Evolutionary conservation across 139 green algal species (phyloP).

Genomic region (Haematococcus sp.): DNA sequence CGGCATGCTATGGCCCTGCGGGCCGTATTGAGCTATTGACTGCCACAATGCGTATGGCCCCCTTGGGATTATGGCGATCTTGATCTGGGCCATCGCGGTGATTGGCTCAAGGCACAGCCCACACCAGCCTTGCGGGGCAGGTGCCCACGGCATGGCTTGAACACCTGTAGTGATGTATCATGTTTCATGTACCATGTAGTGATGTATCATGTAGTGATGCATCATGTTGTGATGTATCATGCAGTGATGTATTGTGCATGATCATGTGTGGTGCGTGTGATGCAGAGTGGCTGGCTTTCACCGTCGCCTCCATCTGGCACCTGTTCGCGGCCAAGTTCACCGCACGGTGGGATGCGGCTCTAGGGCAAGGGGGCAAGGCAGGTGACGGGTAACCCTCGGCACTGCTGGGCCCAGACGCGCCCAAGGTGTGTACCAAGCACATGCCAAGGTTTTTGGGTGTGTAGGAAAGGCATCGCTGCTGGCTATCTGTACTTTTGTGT

Average conservation of each 20-base stretch:
- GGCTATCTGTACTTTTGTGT: too few species aligned
- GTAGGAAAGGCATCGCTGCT: too few species aligned
- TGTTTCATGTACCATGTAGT: too few species aligned
- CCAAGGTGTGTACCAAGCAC: not conserved
- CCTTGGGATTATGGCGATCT: too few species aligned
- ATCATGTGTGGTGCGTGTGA: too few species aligned
- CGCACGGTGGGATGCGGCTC: slow-evolving; percentile 55
- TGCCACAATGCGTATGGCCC: too few species aligned
- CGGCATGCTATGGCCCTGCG: not conserved
- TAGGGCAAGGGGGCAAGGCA: slow-evolving; percentile 7
- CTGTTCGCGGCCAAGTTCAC: slow-evolving; percentile 68
- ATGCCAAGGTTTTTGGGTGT: too few species aligned
- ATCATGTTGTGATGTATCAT: not conserved
- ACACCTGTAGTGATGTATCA: too few species aligned
- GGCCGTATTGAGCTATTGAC: not conserved
- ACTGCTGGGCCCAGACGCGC: slow-evolving; percentile 40
- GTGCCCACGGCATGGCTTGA: too few species aligned
- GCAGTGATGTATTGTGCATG: not conserved
- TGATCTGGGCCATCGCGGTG: too few species aligned
- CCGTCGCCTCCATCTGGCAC: slow-evolving; percentile 58
- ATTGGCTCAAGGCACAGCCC: too few species aligned
- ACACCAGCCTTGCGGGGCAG: too few species aligned
- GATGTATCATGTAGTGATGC: not conserved
- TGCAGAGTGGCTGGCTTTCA: slow-evolving; percentile 60
- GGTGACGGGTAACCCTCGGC: slow-evolving; percentile 45